Conservation (phyloP, 768 basidiomycete species). For the Lactarius vividus region DNA sequence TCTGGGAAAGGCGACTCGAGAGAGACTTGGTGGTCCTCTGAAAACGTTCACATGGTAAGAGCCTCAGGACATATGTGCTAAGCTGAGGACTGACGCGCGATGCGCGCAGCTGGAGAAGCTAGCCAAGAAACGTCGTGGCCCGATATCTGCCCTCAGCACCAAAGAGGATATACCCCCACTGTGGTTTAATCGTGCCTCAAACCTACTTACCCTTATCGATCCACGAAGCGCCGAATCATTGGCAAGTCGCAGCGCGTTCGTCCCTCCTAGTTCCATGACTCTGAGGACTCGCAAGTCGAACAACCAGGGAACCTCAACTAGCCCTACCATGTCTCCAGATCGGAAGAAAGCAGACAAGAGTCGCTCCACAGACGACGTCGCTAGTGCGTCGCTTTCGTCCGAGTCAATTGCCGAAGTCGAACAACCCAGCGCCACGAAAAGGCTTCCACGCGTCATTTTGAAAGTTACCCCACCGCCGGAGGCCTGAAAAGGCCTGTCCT, state of each 20-base stretch:
- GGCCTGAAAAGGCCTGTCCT: neutral
- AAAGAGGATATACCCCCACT: slow-evolving; percentile 1
- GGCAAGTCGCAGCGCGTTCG: slow-evolving; percentile 10
- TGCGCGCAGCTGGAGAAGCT: slow-evolving; percentile 21
- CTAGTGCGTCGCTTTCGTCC: neutral
- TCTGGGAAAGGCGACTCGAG: slow-evolving; percentile 6
- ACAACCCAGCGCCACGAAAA: slow-evolving; percentile 12
- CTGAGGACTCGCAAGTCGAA: slow-evolving; percentile 20
- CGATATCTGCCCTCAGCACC: slow-evolving; percentile 7
- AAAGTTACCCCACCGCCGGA: slow-evolving; percentile 26
- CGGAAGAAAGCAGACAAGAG: slow-evolving; percentile 5
- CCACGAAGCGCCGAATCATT: slow-evolving; percentile 7
- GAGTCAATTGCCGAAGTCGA: slow-evolving; percentile 10
- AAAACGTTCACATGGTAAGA: slow-evolving; percentile 23
- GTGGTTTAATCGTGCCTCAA: slow-evolving; percentile 26
- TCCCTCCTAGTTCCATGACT: slow-evolving; percentile 23
- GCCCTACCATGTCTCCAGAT: slow-evolving; percentile 8
- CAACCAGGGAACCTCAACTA: neutral
- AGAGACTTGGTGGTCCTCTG: slow-evolving; percentile 34
- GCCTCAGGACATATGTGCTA: neutral
- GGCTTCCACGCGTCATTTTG: slow-evolving; percentile 26
- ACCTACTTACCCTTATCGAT: slow-evolving; percentile 21
- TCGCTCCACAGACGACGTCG: neutral
- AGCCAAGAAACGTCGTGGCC: slow-evolving; percentile 21
- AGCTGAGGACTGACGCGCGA: neutral